phyloP scores from a whole-genome alignment of 2,329 filamentous ascomycete species.

The Microdochium bolleyi region DNA sequence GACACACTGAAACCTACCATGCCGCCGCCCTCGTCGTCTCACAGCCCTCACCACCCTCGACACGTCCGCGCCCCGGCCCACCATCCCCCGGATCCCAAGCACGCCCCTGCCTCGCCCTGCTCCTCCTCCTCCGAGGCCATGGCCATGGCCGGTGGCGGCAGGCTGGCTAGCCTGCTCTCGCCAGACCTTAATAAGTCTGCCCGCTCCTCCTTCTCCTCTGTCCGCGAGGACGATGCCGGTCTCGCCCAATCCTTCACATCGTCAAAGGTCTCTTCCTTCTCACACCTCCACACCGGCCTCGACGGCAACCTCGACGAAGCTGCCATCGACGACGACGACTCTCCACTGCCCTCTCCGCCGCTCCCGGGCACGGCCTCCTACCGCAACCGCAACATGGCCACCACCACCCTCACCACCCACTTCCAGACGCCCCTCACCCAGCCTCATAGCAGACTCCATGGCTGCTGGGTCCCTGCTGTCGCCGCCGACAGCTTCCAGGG shows the following conservation, averaged over 20 bases:
- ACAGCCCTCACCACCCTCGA: background rate
- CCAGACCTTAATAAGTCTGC: conserved; percentile 15
- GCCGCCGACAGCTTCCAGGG: conserved; percentile 47
- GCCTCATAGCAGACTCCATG: conserved; percentile 48
- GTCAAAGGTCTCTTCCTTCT: conserved; percentile 54
- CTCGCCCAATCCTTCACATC: conserved; percentile 56
- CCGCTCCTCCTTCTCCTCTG: conserved; percentile 54
- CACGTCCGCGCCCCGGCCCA: background rate
- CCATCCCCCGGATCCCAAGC: background rate
- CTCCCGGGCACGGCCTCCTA: conserved; percentile 11
- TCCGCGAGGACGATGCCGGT: conserved; percentile 50
- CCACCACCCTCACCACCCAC: conserved; percentile 31
- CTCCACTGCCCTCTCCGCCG: conserved; percentile 15
- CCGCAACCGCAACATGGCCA: background rate
- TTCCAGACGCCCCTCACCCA: conserved; percentile 46
- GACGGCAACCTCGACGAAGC: conserved; percentile 30
- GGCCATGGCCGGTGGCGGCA: background rate
- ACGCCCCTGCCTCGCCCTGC: conserved; percentile 5
- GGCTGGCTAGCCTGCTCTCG: background rate
- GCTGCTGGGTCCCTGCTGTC: conserved; percentile 44
- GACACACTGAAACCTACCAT: background rate
- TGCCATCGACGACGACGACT: conserved; percentile 41
- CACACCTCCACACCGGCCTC: conserved; percentile 12
- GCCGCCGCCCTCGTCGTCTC: background rate
- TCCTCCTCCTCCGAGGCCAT: background rate